Percentiles rank a stretch among this genome's conserved stretches.
Conservation (phyloP, 257 asterid genomes). For the Fraxinus excelsior region DNA sequence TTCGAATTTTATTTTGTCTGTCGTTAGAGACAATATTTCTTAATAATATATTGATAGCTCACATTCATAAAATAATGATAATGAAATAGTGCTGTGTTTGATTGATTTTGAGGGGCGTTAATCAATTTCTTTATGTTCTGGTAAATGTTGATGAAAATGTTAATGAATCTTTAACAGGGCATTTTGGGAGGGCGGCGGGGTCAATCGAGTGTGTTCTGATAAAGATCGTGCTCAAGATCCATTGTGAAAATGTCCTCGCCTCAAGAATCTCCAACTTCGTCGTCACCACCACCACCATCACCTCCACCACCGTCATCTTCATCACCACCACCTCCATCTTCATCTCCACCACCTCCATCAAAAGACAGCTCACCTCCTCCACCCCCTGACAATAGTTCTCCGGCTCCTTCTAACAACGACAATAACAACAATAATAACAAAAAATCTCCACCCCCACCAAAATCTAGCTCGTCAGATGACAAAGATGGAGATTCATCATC, state of each 20-base stretch:
- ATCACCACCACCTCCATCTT: background rate
- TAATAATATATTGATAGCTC: no score
- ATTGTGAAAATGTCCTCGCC: conserved; percentile 28
- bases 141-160: no score
- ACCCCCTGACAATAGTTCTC: conserved; percentile 5
- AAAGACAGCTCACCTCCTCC: conserved; percentile 13
- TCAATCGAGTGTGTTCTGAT: conserved; percentile 12
- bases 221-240: background rate
- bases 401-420: conserved; percentile 20
- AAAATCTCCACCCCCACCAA: conserved; percentile 33
- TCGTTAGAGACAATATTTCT: no score
- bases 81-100: no score
- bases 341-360: conserved; percentile 11
- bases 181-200: conserved; percentile 64
- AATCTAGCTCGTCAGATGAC: conserved; percentile 22
- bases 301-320: conserved; percentile 22
- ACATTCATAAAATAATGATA: no score
- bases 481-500: conserved; percentile 23
- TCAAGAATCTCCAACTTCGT: conserved; percentile 29
- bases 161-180: conserved; percentile 18
- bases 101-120: background rate
- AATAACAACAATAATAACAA: background rate
- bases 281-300: background rate
- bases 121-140: background rate
- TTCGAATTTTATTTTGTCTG: no score